Evolutionary conservation across 2,329 filamentous ascomycete genomes (phyloP).

Genomic region (Rhynchosporium graminicola): DNA sequence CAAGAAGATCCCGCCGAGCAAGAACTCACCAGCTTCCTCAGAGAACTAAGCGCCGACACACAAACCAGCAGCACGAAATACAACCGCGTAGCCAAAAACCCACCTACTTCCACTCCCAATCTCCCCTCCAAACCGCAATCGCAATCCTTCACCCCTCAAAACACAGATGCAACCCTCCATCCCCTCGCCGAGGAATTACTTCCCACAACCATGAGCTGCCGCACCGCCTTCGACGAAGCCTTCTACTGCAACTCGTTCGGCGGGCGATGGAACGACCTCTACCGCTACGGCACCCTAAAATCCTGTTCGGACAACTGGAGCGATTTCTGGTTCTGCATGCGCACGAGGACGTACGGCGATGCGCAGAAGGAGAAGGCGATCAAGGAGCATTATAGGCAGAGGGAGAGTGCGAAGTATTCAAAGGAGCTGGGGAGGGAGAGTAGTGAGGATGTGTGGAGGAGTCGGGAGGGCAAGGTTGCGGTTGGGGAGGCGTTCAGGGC

Average conservation of each 20-base stretch:
- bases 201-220: slow-evolving; percentile 83
- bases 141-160: slow-evolving; percentile 21
- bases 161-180: slow-evolving; percentile 26
- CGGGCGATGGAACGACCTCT: slow-evolving; percentile 88
- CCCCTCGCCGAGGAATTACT: slow-evolving; percentile 69
- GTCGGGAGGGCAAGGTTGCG: slow-evolving; percentile 63
- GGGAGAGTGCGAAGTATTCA: slow-evolving; percentile 60
- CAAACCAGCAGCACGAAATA: slow-evolving; percentile 34
- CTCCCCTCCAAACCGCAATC: neutral
- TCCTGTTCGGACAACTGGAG: slow-evolving; percentile 84
- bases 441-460: slow-evolving; percentile 89
- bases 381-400: slow-evolving; percentile 41
- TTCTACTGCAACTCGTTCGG: slow-evolving; percentile 93
- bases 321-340: slow-evolving; percentile 98
- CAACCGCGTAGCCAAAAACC: slow-evolving; percentile 30
- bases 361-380: slow-evolving; percentile 55
- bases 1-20: slow-evolving; percentile 39
- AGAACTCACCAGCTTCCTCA: slow-evolving; percentile 41
- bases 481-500: slow-evolving; percentile 42
- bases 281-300: slow-evolving; percentile 78
- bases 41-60: slow-evolving; percentile 38
- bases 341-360: slow-evolving; percentile 64
- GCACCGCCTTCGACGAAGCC: slow-evolving; percentile 84
- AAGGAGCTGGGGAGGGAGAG: slow-evolving; percentile 69
- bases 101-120: slow-evolving; percentile 22